Conservation (phyloP, 441 rosid species). For the Heliophila coronopifolia region DNA sequence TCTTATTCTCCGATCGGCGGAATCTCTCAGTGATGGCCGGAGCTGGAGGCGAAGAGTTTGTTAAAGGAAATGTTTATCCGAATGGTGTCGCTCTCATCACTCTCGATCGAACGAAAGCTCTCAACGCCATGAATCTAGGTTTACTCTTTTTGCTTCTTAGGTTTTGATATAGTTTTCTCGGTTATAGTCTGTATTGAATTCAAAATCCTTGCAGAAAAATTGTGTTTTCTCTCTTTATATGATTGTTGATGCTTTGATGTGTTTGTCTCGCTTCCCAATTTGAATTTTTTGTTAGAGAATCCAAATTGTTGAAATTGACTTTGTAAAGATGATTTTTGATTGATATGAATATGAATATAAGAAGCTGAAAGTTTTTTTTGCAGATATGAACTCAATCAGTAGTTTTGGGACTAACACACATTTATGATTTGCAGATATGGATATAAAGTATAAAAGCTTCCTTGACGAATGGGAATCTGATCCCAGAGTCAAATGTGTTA, state of each 20-base stretch:
- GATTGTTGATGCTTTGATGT: too few species aligned
- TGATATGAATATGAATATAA: too few species aligned
- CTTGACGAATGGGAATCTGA: conserved; percentile 90
- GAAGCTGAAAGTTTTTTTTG: too few species aligned
- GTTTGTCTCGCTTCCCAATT: too few species aligned
- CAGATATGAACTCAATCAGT: too few species aligned
- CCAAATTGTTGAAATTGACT: neutral
- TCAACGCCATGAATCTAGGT: conserved; percentile 96
- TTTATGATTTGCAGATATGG: conserved; percentile 82
- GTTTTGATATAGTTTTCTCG: too few species aligned
- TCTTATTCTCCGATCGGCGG: conserved; percentile 20
- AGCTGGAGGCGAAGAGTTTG: conserved; percentile 40
- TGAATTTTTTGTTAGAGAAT: neutral
- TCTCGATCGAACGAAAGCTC: conserved; percentile 85
- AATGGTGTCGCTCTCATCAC: conserved; percentile 85
- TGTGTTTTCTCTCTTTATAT: neutral
- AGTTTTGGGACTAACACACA: too few species aligned
- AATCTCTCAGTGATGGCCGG: conserved; percentile 44
- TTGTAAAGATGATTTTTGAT: neutral
- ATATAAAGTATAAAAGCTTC: conserved; percentile 51
- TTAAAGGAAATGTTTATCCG: conserved; percentile 59
- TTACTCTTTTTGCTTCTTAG: too few species aligned
- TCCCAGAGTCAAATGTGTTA: conserved; percentile 69
- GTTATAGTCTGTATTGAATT: neutral
- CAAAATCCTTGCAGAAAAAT: neutral